A percentile compares a stretch with the other conserved stretches of the same genome.
Conservation (phyloP, 148 eudicot genomes). For the Cornus florida region DNA sequence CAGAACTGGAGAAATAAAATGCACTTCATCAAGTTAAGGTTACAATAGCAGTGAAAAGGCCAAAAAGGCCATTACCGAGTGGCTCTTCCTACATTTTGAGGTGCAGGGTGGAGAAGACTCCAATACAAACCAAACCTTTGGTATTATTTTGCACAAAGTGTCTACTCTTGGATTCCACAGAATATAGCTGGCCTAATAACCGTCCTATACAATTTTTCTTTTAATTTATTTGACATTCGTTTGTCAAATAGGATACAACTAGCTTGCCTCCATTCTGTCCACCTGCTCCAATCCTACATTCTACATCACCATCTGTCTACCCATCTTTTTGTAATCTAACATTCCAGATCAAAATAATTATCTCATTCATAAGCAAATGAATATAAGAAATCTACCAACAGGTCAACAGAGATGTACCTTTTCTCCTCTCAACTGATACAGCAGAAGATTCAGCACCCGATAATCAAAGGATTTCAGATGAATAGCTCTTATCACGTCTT, state of each 20-base stretch:
- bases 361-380: constrained; percentile 6
- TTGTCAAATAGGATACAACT: background rate
- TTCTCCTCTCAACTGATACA: constrained; percentile 74
- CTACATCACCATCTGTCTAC: too few species aligned
- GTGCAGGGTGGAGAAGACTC: too few species aligned
- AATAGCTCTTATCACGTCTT: constrained; percentile 77
- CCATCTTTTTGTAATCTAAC: background rate
- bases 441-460: constrained; percentile 83
- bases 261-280: too few species aligned
- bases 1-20: background rate
- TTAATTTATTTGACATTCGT: too few species aligned
- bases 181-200: too few species aligned
- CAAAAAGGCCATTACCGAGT: background rate
- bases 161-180: too few species aligned
- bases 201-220: too few species aligned
- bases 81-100: too few species aligned
- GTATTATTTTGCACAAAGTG: too few species aligned
- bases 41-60: background rate
- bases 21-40: background rate
- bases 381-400: background rate
- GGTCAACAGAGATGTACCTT: constrained; percentile 46
- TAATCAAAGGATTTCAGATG: constrained; percentile 93
- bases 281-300: too few species aligned
- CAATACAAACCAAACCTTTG: too few species aligned
- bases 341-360: background rate